Base-by-base conservation (phyloP, 2,329 filamentous ascomycete genomes). In the Truncatella angustata region DNA sequence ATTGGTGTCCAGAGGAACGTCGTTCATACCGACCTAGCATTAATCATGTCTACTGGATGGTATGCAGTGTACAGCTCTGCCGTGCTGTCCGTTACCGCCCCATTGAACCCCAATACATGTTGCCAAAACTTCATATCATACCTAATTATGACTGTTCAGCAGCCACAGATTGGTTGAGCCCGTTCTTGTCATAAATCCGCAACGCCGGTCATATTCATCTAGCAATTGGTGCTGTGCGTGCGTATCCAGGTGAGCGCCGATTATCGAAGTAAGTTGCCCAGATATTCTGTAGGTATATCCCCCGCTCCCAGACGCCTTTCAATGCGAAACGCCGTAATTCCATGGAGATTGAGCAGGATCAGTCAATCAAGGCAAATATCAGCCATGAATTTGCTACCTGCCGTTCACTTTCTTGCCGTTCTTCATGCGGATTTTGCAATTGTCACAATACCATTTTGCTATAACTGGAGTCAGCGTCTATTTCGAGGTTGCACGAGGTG, bases 391-490 rank as follows among this genome's bases (percentile, higher is more conserved):
- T 26, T 10, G 54, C 67, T 68, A 80, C 61, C 77, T 74, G 39
- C 73, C 73, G 54, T 72, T 75, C 11, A 71, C 61, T 60, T 81
- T 81, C 63, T 80, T 84, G 44, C 78, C 77, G 51, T 77, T 74
- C 62, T 80, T 81, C 59, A 87, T 73, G 43, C 79, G 78, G 58
- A 86, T 84, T 65, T 89, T 89, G 70, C 88, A 91, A 63, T 90
- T 87, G 56, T 88, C 85, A 66, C 88, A 91, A 63, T 88, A 91
- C 88, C 88, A 91, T 81, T 90, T 90, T 49, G 85, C 86, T 90
- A 62, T 21, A 9, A 7, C 5, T 23, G 9, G 12, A 24, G 24
- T 44, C 14, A 44, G 40, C 28, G 28, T 14, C 5, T 24, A 4
- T 28, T 9, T 12, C 23, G 11, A 3, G 24, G 10, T 4, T 24